These are phyloP conservation scores for Epichloe scottii DNA, from an alignment of 2,329 filamentous ascomycete species.

Conservation along the genomic window DNA sequence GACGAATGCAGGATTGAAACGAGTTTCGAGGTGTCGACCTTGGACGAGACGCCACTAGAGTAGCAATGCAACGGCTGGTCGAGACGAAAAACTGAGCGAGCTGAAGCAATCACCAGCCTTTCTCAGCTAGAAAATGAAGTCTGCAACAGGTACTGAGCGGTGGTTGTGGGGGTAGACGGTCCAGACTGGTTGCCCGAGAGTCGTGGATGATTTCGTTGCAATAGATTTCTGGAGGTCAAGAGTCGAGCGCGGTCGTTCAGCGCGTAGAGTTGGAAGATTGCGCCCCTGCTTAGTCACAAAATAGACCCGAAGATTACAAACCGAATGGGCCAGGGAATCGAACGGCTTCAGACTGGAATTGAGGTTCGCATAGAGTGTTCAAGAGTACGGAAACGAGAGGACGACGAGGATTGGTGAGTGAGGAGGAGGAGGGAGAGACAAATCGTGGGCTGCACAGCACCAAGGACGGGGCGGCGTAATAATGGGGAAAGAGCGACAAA, in stretches of 20 bases:
- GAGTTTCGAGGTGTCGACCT: neutral
- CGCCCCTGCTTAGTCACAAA: conserved; percentile 5
- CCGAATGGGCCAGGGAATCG: neutral
- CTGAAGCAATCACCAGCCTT: neutral
- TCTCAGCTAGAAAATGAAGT: conserved; percentile 8
- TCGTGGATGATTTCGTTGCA: conserved; percentile 18
- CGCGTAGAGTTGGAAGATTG: conserved; percentile 11
- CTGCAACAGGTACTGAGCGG: conserved; percentile 11
- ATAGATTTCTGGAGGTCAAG: conserved; percentile 6
- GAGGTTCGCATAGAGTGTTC: conserved; percentile 7
- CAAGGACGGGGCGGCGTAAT: conserved; percentile 6
- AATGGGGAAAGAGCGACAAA: conserved; percentile 25
- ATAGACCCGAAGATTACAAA: conserved; percentile 9
- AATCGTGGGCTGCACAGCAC: conserved; percentile 17
- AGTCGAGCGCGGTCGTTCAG: conserved; percentile 14
- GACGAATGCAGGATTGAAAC: neutral
- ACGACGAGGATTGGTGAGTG: conserved; percentile 2
- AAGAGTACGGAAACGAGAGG: conserved; percentile 6
- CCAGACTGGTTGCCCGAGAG: conserved; percentile 18
- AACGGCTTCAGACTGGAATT: neutral
- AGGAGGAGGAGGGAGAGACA: conserved; percentile 12
- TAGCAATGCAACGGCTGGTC: conserved; percentile 2
- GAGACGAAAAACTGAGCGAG: conserved; percentile 4
- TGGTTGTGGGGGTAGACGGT: conserved; percentile 13
- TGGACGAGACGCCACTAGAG: conserved; percentile 1